A percentile compares a stretch with the other conserved stretches of the same genome.
Conservation (phyloP, 78 protist genomes). For the Planoprotostelium fungivorum region DNA sequence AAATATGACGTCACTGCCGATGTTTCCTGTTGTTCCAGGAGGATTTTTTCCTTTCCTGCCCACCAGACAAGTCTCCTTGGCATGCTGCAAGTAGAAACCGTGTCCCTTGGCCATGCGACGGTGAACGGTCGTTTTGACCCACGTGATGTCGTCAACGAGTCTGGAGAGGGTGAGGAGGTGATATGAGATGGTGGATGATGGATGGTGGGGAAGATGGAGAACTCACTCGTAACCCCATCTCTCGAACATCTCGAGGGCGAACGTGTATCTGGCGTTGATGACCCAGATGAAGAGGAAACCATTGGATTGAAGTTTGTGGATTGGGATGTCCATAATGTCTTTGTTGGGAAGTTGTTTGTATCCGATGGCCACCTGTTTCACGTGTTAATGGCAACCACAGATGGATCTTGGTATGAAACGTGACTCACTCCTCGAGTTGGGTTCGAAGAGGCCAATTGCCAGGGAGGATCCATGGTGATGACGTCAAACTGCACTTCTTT, state of each 20-base stretch:
- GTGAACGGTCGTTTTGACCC: constrained; percentile 68
- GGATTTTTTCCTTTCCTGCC: constrained; percentile 51
- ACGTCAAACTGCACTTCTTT: constrained; percentile 42
- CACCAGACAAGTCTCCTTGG: constrained; percentile 71
- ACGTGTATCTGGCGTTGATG: constrained; percentile 50
- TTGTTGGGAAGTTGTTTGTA: constrained; percentile 47
- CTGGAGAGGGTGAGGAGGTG: not conserved
- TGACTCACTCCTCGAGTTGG: constrained; percentile 75
- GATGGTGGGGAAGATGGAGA: no score
- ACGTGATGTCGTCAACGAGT: constrained; percentile 50
- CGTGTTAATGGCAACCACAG: not conserved
- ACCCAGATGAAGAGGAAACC: constrained; percentile 78
- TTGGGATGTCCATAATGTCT: constrained; percentile 34
- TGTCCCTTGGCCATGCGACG: constrained; percentile 63
- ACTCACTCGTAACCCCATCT: constrained; percentile 67
- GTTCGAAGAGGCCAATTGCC: constrained; percentile 58
- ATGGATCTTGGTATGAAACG: not conserved
- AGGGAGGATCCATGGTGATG: constrained; percentile 78
- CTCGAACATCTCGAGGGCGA: constrained; percentile 27
- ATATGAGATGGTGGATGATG: not conserved
- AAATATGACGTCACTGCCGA: constrained; percentile 39
- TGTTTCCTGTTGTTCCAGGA: not conserved
- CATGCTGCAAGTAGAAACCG: constrained; percentile 76
- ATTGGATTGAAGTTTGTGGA: constrained; percentile 18
- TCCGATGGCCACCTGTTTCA: constrained; percentile 53